Evolutionary conservation across 805 yeast species (phyloP).

Genomic region (Clavispora carvajalis): DNA sequence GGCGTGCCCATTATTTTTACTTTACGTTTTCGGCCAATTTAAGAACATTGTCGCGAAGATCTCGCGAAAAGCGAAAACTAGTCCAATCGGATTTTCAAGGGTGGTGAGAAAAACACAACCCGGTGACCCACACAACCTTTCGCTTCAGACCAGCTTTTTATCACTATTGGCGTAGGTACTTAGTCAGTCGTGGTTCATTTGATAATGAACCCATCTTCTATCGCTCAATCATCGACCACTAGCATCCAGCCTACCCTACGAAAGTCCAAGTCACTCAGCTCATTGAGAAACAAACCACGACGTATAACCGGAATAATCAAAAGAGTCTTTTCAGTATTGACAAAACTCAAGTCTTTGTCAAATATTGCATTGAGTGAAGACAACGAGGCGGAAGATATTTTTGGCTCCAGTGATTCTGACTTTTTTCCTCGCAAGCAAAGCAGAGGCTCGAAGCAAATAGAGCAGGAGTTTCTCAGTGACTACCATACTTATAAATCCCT

Average conservation of each 20-base stretch:
- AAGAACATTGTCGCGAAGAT: neutral
- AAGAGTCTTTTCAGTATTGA: conserved; percentile 31
- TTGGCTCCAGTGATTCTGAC: conserved; percentile 36
- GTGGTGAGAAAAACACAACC: neutral
- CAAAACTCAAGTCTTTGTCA: conserved; percentile 36
- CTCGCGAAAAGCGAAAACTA: neutral
- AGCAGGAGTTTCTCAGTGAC: conserved; percentile 28
- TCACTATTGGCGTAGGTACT: neutral
- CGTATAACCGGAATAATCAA: conserved; percentile 26
- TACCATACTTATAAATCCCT: conserved; percentile 27
- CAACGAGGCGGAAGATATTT: conserved; percentile 47
- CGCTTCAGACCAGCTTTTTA: neutral
- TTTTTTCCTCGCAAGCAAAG: conserved; percentile 12
- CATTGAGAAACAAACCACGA: conserved; percentile 4
- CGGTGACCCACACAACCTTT: neutral
- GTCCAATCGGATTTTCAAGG: neutral
- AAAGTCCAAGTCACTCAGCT: conserved; percentile 3
- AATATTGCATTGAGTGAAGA: conserved; percentile 47
- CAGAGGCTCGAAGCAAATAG: conserved; percentile 11
- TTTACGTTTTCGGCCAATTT: no score
- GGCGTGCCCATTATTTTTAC: neutral
- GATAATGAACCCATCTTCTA: conserved; percentile 10
- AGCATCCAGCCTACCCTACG: conserved; percentile 7
- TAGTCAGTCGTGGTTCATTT: neutral
- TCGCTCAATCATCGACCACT: conserved; percentile 10